Evolutionary conservation across 495 filamentous ascomycete genomes (phyloP), one percentile per base, ranked within the genome.

Genomic region (Xanthoparmelia taractica): DNA sequence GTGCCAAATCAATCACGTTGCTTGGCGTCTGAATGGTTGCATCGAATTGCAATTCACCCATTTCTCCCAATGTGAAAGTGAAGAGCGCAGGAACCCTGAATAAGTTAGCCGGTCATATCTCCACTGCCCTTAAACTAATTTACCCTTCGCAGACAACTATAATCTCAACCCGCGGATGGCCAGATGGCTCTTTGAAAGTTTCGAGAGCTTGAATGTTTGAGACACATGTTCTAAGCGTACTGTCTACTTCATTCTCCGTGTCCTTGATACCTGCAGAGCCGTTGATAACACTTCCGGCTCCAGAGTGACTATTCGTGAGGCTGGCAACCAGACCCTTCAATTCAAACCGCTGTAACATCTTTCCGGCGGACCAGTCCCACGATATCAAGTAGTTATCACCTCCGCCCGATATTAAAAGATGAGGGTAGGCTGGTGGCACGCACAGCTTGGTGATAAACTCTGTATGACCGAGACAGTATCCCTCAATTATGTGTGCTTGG

Each of bases 401-500:
- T 38, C 92, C 95, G 37, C 90, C 94, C 7, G 92, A 96, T 37
- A 98, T 73, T 33, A 98, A 80, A 4, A 87, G 59, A 12, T 80
- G 76, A 8, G 82, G 79, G 36, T 78, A 73, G 63, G 72, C 76
- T 4, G 74, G 65, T 2, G 85, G 82, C 40, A 90, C 73, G 68
- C 86, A 91, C 23, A 98, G 74, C 58, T 80, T 85, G 74, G 78
- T 88, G 57, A 98, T 77, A 70, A 97, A 96, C 36, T 89, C 80
- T 55, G 79, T 83, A 69, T 98, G 94, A 1, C 92, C 93, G 20
- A 96, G 78, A 68, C 92, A 96, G 71, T 87, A 96, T 2, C 79
- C 79, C 71, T 97, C 94, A 71, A 96, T 95, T 64, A 97, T 76
- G 70, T 96, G 88, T 5, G 88, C 78, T 73, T 97, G 90, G 10